These are phyloP conservation scores for Candida smagusa DNA, from an alignment of 1,139 yeast genomes.

Conservation along the genomic window DNA sequence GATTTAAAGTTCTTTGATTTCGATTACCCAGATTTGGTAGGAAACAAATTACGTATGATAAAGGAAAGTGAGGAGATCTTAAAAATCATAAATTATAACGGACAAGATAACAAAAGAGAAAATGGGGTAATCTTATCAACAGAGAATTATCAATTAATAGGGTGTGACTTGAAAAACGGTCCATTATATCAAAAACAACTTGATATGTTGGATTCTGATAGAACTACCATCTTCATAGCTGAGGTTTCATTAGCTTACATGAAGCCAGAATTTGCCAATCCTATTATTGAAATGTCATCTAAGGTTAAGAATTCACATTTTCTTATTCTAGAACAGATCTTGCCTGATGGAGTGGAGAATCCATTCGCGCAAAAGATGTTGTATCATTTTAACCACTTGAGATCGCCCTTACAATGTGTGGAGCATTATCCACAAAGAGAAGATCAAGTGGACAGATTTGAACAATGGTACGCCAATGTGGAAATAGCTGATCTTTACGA, in stretches of 20 bases:
- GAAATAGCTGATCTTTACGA: conserved; percentile 55
- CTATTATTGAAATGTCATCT: conserved; percentile 49
- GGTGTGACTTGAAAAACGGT: conserved; percentile 65
- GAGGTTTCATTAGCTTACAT: conserved; percentile 84
- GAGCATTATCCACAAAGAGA: conserved; percentile 50
- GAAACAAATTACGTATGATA: conserved; percentile 53
- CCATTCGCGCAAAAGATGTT: conserved; percentile 77
- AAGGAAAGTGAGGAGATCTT: conserved; percentile 44
- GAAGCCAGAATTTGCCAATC: conserved; percentile 67
- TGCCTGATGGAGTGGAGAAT: conserved; percentile 61
- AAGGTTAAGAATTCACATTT: conserved; percentile 54
- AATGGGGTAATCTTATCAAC: conserved; percentile 38
- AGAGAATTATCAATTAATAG: conserved; percentile 53
- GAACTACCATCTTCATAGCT: conserved; percentile 63
- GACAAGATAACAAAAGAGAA: not conserved
- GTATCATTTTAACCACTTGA: conserved; percentile 61
- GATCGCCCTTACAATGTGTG: conserved; percentile 72
- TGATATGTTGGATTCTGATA: conserved; percentile 17
- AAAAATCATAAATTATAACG: conserved; percentile 6
- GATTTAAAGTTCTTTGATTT: conserved; percentile 60
- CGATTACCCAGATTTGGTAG: conserved; percentile 69
- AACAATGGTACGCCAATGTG: conserved; percentile 39
- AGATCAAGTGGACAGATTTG: conserved; percentile 52
- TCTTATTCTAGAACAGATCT: conserved; percentile 65
- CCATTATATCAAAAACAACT: conserved; percentile 39